Evolutionary conservation across 192 early-diverging fungal species (phyloP).

Genomic region (Allomyces macrogynus): DNA sequence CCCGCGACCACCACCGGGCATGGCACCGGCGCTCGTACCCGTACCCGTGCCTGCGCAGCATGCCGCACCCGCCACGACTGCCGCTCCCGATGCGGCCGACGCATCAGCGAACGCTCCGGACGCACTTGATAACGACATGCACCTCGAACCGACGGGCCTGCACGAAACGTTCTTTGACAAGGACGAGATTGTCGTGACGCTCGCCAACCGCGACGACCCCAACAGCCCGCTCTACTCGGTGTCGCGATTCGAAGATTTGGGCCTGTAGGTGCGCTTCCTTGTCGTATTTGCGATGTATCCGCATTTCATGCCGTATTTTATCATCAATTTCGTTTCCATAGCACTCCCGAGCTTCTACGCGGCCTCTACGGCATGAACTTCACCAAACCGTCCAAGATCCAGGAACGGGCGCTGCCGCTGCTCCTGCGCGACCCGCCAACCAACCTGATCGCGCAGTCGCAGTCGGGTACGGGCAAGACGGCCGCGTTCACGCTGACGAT

Average conservation of each 20-base stretch:
- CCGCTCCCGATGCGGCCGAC: not conserved
- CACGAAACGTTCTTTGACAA: conserved; percentile 2
- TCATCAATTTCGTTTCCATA: no score
- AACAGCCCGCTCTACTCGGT: conserved; percentile 58
- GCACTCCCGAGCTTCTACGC: conserved; percentile 47
- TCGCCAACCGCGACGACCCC: conserved; percentile 42
- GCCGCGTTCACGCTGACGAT: conserved; percentile 88
- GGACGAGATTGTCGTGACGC: conserved; percentile 35
- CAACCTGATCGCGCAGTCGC: conserved; percentile 97
- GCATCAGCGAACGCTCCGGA: not conserved
- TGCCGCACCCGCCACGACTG: not conserved
- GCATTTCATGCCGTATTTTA: no score
- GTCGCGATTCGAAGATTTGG: conserved; percentile 57
- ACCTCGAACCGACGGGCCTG: not conserved
- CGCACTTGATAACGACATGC: not conserved
- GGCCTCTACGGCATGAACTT: conserved; percentile 89
- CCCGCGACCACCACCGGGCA: no score
- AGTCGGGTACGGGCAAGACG: conserved; percentile 95
- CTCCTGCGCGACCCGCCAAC: conserved; percentile 64
- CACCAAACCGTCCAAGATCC: conserved; percentile 84
- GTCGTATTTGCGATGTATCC: no score
- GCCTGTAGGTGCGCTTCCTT: conserved; percentile 15
- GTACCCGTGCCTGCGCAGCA: no score
- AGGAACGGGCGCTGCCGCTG: conserved; percentile 80
- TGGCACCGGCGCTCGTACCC: no score